Evolutionary conservation across 768 basidiomycete species (phyloP).

Genomic region (Lentinula boryana): DNA sequence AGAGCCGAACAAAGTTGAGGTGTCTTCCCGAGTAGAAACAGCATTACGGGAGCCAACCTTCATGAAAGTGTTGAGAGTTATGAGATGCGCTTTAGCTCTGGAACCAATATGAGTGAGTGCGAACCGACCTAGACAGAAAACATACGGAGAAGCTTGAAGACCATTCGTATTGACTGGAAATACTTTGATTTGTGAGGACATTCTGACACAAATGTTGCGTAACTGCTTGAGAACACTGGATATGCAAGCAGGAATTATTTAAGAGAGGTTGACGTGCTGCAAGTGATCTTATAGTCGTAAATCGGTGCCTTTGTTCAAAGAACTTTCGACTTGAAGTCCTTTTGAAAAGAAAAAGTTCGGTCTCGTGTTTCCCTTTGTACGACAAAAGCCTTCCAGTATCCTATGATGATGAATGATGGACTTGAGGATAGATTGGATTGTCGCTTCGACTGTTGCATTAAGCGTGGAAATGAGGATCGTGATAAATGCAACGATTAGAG

Average conservation of each 20-base stretch:
- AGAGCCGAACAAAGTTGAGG: neutral
- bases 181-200: neutral
- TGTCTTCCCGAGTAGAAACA: neutral
- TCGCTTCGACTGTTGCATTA: neutral
- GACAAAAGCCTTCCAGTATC: no score
- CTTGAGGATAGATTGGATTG: no score
- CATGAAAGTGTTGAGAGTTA: constrained; percentile 23
- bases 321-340: no score
- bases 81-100: constrained; percentile 12
- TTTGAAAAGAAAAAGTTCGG: no score
- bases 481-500: constrained; percentile 4
- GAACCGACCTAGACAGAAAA: neutral
- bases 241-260: no score
- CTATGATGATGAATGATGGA: no score
- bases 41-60: constrained; percentile 13
- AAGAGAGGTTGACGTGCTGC: no score
- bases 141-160: neutral
- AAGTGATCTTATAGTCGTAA: no score
- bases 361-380: no score
- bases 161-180: neutral
- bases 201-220: neutral
- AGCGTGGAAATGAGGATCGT: neutral
- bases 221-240: no score
- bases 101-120: neutral
- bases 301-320: no score